Evolutionary conservation across 371 early-diverging fungal genomes (phyloP), one percentile per base, ranked within the genome.

Genomic region (Chytridium lagenaria): DNA sequence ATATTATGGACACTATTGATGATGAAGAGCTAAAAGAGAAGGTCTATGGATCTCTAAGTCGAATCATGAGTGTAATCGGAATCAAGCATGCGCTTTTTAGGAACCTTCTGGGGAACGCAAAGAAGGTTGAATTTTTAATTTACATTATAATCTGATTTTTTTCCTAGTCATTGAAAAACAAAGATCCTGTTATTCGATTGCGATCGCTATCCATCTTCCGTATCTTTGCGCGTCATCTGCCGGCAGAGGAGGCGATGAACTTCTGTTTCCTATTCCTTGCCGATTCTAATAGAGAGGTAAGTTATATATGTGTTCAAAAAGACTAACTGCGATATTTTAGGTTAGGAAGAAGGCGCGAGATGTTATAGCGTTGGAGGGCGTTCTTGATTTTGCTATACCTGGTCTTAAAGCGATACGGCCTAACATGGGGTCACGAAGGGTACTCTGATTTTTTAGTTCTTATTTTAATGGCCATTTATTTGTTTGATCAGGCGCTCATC

Each of bases 81-180:
- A 75, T 78, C 1, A 81, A 81, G 68, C 86, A 86, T 40, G 69
- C 80, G 1, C 28, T 86, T 16, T 86, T 86, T 66, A 59, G 76
- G 64, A 75, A 59, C 12, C 68, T 86, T 72, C 66, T 83, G 30
- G 78, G 72, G 23, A 81, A 59, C 26, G 77, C 81, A 12, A 82
- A 80, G 64, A 81, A 81, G 70, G 80, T 83, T 26, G 23, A 69
- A 55, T n/a, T 12, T 16, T n/a, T 31, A 34, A 28, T n/a, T 16
- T 59, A 36, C 55, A 16, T 10, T 65, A n/a, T n/a, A 19, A 15
- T 19, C 31, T 50, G 12, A 59, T 38, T 44, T 19, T 44, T 7
- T 59, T 38, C n/a, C n/a, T 26, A 50, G 0, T 22, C 44, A 39
- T 0, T 37, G 0, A 68, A 31, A 2, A 50, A 49, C n/a, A 44